Evolutionary conservation across 2,329 filamentous ascomycete genomes (phyloP).

Genomic region (Neofusicoccum parvum): DNA sequence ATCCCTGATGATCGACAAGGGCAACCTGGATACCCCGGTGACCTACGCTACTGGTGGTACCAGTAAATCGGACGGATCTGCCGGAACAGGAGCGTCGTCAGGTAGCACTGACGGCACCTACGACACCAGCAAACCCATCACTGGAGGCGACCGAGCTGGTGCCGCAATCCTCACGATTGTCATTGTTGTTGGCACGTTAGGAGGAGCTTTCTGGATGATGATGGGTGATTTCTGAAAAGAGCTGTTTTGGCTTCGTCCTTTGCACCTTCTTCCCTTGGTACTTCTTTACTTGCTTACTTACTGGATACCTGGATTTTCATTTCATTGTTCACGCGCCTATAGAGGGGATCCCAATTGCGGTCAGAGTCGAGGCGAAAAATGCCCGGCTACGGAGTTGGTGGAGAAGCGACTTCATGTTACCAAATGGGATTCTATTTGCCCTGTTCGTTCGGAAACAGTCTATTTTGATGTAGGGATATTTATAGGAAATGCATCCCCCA

Average conservation of each 20-base stretch:
- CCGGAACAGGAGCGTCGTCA: conserved; percentile 34
- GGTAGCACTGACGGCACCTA: conserved; percentile 13
- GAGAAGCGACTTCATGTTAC: conserved; percentile 4
- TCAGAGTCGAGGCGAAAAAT: not conserved
- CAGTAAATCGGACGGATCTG: conserved; percentile 46
- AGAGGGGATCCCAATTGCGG: conserved; percentile 1
- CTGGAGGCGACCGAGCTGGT: conserved; percentile 44
- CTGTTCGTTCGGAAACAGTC: conserved; percentile 1
- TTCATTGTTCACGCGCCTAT: not conserved
- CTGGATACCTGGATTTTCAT: conserved; percentile 16
- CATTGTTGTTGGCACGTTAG: conserved; percentile 9
- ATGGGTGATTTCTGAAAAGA: conserved; percentile 18
- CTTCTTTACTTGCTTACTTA: not conserved
- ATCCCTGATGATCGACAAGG: conserved; percentile 45
- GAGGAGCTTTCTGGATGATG: conserved; percentile 29
- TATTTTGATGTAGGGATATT: conserved; percentile 15
- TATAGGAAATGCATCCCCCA: conserved; percentile 4
- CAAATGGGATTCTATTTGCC: not conserved
- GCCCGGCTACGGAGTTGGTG: conserved; percentile 15
- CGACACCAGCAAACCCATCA: conserved; percentile 31
- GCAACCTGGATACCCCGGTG: conserved; percentile 43
- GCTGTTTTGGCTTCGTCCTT: not conserved
- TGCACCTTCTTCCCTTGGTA: not conserved
- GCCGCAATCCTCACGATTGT: conserved; percentile 35
- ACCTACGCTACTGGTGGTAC: conserved; percentile 55